Base-by-base conservation (phyloP, 306 rosid genomes). In the Dryas octopetala region DNA sequence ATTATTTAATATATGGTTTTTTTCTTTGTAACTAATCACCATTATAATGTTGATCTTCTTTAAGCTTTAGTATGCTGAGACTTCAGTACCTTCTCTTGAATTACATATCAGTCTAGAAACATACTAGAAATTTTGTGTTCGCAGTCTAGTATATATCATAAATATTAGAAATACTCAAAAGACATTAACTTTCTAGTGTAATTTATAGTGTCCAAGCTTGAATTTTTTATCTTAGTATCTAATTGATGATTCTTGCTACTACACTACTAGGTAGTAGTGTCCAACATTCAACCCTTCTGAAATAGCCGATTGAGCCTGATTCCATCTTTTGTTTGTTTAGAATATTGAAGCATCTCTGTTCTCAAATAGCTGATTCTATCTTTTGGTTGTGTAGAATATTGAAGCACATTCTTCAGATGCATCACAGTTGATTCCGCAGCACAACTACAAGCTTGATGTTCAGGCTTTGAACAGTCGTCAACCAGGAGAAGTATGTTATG, bases 371-470 rank as follows among this genome's bases (percentile, higher is more conserved):
- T 78, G 17, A 75, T 78, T 64, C 57, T 72, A 61, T 82, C 74
- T 47, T 80, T 83, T 57, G 52, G 46, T 82, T 85, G 70, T 76
- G 83, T 77, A 96, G 99, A 89, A 90, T 77, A 76, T 88, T 78
- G 99, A 96, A 89, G 93, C 82, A 60, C 88, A 84, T 62, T 79
- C 94, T 86, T 90, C 98, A 70, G 99, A 96, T 46, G 97, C 91
- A 26, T 86, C 96, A 61, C 93, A 81, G 78, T 76, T 96, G 71
- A 76, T 86, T 89, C 99, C 99, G 23, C 99, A 96, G 80, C 97
- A 96, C 78, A 96, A 92, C 84, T 96, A 92, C 90, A 96, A 83
- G 89, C 99, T 96, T 78, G 98, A 96, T 89, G 99, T 85, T 80
- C 92, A 96, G 52, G 84, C 98, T 77, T 54, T 96, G 83, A 96